A percentile compares a stretch with the other conserved stretches of the same genome.
Evolutionary conservation across 2,329 filamentous ascomycete genomes (phyloP).

Genomic region (Fusarium sp.): DNA sequence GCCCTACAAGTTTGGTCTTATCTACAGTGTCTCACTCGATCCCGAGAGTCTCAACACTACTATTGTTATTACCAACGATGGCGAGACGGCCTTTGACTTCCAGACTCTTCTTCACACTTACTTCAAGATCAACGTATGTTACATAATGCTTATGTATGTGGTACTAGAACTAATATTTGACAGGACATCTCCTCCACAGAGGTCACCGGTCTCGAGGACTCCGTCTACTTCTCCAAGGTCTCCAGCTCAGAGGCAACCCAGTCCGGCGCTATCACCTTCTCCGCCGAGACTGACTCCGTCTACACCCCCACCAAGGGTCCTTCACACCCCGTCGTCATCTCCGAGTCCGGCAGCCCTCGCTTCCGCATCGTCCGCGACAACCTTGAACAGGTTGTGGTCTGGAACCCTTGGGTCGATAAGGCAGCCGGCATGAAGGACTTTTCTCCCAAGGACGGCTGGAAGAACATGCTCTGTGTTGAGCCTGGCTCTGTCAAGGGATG

Average conservation of each 20-base stretch:
- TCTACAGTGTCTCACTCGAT: constrained; percentile 91
- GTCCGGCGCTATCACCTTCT: constrained; percentile 74
- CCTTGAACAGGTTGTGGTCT: constrained; percentile 89
- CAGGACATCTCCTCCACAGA: constrained; percentile 83
- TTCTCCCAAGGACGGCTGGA: constrained; percentile 87
- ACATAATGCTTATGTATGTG: not conserved
- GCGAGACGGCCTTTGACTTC: constrained; percentile 85
- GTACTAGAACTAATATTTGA: not conserved
- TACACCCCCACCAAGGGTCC: constrained; percentile 79
- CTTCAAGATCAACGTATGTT: constrained; percentile 79
- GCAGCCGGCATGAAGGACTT: constrained; percentile 87
- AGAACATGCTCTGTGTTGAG: constrained; percentile 95
- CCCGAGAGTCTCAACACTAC: constrained; percentile 81
- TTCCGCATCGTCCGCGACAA: constrained; percentile 87
- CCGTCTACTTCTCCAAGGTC: constrained; percentile 87
- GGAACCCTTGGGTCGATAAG: constrained; percentile 97
- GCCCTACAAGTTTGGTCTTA: constrained; percentile 88
- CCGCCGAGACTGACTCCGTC: constrained; percentile 86
- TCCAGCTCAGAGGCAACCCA: constrained; percentile 75
- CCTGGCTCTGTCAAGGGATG: constrained; percentile 85
- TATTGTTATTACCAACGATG: constrained; percentile 90
- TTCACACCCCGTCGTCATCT: constrained; percentile 68
- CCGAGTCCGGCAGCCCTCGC: constrained; percentile 71
- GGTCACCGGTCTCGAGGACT: constrained; percentile 80
- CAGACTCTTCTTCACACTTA: constrained; percentile 95